Conservation (phyloP, 495 filamentous ascomycete genomes). For the Tuber melanosporum region DNA sequence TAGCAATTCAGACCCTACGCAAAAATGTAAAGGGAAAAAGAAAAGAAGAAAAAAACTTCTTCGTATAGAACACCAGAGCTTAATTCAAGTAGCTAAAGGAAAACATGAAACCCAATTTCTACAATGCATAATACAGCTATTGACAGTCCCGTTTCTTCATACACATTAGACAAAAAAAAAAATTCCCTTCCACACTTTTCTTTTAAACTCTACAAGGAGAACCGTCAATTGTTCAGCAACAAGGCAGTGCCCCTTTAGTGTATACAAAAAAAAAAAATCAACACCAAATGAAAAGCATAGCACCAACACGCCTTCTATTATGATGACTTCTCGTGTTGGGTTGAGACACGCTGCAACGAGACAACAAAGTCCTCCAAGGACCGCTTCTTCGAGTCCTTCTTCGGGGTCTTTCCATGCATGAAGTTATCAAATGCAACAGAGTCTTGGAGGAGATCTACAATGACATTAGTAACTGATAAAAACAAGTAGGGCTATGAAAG, state of each 20-base stretch:
- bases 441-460: slow-evolving; percentile 61
- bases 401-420: slow-evolving; percentile 76
- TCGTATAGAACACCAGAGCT: background rate
- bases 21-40: background rate
- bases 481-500: background rate
- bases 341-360: slow-evolving; percentile 76
- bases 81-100: background rate
- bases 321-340: slow-evolving; percentile 70
- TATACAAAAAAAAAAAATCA: background rate
- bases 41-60: background rate
- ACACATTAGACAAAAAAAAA: slow-evolving; percentile 4
- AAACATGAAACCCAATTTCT: slow-evolving; percentile 5
- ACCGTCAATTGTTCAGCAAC: background rate
- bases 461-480: slow-evolving; percentile 42
- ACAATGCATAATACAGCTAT: slow-evolving; percentile 6
- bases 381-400: slow-evolving; percentile 66
- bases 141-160: background rate
- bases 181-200: background rate
- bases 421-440: slow-evolving; percentile 77
- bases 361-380: slow-evolving; percentile 81
- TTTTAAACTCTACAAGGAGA: background rate
- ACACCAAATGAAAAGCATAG: background rate
- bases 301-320: slow-evolving; percentile 43
- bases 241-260: background rate
- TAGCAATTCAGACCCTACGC: background rate